These are phyloP conservation scores for Xylogone sp. DNA, from an alignment of 2,329 filamentous ascomycete genomes.

Conservation along the genomic window DNA sequence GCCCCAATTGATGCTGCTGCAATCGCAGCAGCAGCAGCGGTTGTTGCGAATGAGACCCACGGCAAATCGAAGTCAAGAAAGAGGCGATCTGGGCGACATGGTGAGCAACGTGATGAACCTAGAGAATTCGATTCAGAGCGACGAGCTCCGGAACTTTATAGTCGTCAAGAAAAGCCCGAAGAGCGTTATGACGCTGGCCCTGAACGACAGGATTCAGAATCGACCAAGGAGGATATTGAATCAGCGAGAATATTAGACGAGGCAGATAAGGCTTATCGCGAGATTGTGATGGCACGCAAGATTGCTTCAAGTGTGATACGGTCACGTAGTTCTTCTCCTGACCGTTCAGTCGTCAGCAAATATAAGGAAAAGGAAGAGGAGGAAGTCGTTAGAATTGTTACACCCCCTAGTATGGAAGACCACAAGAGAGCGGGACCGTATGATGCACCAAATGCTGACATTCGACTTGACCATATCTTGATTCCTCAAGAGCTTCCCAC, in stretches of 20 bases:
- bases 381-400: constrained; percentile 43
- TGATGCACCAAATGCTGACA: constrained; percentile 59
- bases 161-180: constrained; percentile 4
- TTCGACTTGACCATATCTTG: constrained; percentile 56
- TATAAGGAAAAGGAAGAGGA: constrained; percentile 36
- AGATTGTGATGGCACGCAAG: constrained; percentile 49
- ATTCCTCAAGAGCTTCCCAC: constrained; percentile 45
- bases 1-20: constrained; percentile 43
- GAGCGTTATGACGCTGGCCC: constrained; percentile 7
- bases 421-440: constrained; percentile 46
- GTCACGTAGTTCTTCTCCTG: constrained; percentile 47
- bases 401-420: constrained; percentile 49
- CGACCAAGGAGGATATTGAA: constrained; percentile 8
- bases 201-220: constrained; percentile 10
- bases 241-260: constrained; percentile 44
- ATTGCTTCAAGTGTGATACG: constrained; percentile 49
- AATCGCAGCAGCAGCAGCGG: constrained; percentile 43
- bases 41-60: constrained; percentile 32
- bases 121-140: constrained; percentile 20
- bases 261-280: constrained; percentile 55
- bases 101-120: constrained; percentile 24
- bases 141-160: constrained; percentile 16
- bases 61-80: constrained; percentile 25
- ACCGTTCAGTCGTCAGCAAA: constrained; percentile 52
- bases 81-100: constrained; percentile 35